phyloP scores from a whole-genome alignment of 1,284 basidiomycete species.

The Malassezia pachydermatis region DNA sequence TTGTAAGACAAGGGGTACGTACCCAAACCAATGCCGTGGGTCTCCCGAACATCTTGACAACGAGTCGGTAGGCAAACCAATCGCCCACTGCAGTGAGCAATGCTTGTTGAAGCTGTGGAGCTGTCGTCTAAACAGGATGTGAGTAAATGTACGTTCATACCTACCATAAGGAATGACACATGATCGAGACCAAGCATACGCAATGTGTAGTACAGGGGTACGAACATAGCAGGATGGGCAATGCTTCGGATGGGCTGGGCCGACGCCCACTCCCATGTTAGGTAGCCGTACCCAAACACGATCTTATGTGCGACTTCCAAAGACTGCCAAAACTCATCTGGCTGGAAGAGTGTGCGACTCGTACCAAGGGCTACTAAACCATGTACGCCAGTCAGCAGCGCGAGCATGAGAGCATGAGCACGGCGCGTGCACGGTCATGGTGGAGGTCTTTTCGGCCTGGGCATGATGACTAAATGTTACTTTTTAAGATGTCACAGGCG shows the following conservation, averaged over 20 bases:
- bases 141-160: slow-evolving; percentile 2
- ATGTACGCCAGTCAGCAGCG: neutral
- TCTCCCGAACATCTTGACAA: slow-evolving; percentile 57
- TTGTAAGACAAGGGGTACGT: slow-evolving; percentile 56
- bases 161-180: slow-evolving; percentile 24
- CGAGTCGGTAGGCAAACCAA: slow-evolving; percentile 60
- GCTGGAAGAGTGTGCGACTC: slow-evolving; percentile 74
- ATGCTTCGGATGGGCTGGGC: slow-evolving; percentile 47
- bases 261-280: slow-evolving; percentile 86
- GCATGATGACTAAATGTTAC: neutral
- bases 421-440: no score
- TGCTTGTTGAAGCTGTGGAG: slow-evolving; percentile 57
- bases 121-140: slow-evolving; percentile 10
- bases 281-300: slow-evolving; percentile 80
- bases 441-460: no score
- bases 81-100: slow-evolving; percentile 71
- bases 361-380: neutral
- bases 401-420: no score
- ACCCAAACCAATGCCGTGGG: slow-evolving; percentile 52
- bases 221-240: slow-evolving; percentile 55
- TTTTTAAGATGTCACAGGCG: no score
- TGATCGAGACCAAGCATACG: slow-evolving; percentile 53
- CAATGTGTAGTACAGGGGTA: slow-evolving; percentile 65
- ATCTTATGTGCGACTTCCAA: slow-evolving; percentile 79
- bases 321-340: slow-evolving; percentile 93